phyloP scores from a whole-genome alignment of 148 eudicot species.

The Amaranthus cruentus region DNA sequence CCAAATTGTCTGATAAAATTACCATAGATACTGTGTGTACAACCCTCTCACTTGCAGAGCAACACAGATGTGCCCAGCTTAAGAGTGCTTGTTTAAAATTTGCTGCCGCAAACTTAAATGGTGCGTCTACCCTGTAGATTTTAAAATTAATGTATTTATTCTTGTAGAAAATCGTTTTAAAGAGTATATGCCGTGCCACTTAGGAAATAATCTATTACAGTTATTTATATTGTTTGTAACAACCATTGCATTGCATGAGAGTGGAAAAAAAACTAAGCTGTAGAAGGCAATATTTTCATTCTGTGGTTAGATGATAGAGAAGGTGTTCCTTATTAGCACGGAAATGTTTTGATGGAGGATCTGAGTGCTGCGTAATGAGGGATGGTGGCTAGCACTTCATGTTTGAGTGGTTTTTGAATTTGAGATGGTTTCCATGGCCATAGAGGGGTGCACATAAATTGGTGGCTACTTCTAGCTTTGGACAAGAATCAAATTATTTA shows the following conservation, averaged over 20 bases:
- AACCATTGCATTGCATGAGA: too few species aligned
- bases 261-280: too few species aligned
- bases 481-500: too few species aligned
- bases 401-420: neutral
- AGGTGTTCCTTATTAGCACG: neutral
- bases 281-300: too few species aligned
- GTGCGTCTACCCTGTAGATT: slow-evolving; percentile 66
- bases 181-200: too few species aligned
- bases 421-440: neutral
- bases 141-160: slow-evolving; percentile 6
- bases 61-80: slow-evolving; percentile 70
- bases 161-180: too few species aligned
- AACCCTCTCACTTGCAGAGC: slow-evolving; percentile 87
- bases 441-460: neutral
- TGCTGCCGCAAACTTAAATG: slow-evolving; percentile 90
- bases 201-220: too few species aligned
- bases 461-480: too few species aligned
- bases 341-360: neutral
- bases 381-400: neutral
- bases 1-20: slow-evolving; percentile 71
- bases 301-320: neutral
- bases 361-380: neutral
- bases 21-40: slow-evolving; percentile 68
- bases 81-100: slow-evolving; percentile 81
- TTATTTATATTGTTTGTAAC: too few species aligned